Conservation (phyloP, 2,329 filamentous ascomycete genomes). For the Neurospora sp. region DNA sequence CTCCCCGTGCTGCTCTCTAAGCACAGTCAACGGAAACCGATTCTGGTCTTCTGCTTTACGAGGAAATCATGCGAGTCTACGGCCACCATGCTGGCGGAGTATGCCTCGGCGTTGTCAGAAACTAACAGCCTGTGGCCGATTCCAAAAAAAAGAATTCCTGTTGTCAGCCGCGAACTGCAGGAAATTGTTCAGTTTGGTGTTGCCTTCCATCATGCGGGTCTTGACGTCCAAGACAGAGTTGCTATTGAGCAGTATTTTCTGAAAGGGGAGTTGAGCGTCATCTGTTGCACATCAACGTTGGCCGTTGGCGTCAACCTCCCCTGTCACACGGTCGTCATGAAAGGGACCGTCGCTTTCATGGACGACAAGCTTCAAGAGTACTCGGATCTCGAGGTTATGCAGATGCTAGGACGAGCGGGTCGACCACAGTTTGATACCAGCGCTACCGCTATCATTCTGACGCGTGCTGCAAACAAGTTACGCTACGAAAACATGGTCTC, state of each 20-base stretch:
- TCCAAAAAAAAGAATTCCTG: constrained; percentile 38
- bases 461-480: constrained; percentile 49
- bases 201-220: constrained; percentile 73
- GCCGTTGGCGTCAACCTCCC: constrained; percentile 78
- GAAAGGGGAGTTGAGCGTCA: constrained; percentile 62
- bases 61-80: constrained; percentile 60
- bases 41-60: constrained; percentile 77
- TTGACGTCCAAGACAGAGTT: constrained; percentile 53
- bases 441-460: constrained; percentile 72
- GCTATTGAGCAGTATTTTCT: constrained; percentile 60
- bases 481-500: constrained; percentile 66
- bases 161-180: constrained; percentile 51
- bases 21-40: constrained; percentile 61
- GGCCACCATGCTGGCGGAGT: constrained; percentile 54
- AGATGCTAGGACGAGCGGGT: constrained; percentile 80
- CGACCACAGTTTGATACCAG: constrained; percentile 73
- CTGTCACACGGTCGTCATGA: constrained; percentile 74
- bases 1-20: constrained; percentile 56
- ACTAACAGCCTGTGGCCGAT: constrained; percentile 52
- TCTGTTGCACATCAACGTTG: constrained; percentile 80
- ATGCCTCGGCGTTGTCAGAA: constrained; percentile 46
- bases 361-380: constrained; percentile 56
- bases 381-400: constrained; percentile 76
- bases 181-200: constrained; percentile 45
- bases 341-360: constrained; percentile 62